Evolutionary conservation across 257 asterid genomes (phyloP).

Genomic region (Fraxinus anomala): DNA sequence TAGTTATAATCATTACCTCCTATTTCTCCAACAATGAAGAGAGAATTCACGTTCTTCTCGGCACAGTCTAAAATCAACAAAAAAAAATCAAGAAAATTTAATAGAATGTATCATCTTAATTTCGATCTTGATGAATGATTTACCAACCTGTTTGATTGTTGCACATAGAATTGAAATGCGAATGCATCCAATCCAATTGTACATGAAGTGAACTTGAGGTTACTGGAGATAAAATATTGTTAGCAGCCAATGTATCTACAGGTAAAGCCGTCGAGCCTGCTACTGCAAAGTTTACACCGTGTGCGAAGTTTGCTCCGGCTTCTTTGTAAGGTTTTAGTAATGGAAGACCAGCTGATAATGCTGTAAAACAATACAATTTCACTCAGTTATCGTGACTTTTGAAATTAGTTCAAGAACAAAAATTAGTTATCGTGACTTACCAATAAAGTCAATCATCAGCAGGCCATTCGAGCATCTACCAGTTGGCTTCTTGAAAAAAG

Average conservation of each 20-base stretch:
- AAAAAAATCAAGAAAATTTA: background rate
- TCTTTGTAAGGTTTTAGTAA: background rate
- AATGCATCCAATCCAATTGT: constrained; percentile 33
- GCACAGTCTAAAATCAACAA: constrained; percentile 23
- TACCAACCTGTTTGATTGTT: background rate
- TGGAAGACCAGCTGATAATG: constrained; percentile 17
- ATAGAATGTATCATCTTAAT: too few species aligned
- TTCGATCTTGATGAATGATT: background rate
- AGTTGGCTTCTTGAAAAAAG: background rate
- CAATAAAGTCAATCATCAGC: background rate
- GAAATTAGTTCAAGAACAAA: too few species aligned
- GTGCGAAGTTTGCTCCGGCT: background rate
- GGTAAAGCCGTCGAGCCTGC: constrained; percentile 37
- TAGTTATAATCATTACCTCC: background rate
- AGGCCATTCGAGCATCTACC: background rate
- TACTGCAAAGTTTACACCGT: constrained; percentile 33
- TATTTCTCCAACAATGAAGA: background rate
- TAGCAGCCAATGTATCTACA: constrained; percentile 6
- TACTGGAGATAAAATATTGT: constrained; percentile 1
- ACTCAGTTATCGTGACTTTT: too few species aligned
- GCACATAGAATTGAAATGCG: constrained; percentile 26
- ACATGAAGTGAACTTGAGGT: constrained; percentile 30
- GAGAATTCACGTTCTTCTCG: constrained; percentile 3
- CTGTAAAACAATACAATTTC: background rate
- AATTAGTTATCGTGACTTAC: background rate